These are phyloP conservation scores for Penicillium parvum DNA, from an alignment of 495 filamentous ascomycete species.

Conservation along the genomic window DNA sequence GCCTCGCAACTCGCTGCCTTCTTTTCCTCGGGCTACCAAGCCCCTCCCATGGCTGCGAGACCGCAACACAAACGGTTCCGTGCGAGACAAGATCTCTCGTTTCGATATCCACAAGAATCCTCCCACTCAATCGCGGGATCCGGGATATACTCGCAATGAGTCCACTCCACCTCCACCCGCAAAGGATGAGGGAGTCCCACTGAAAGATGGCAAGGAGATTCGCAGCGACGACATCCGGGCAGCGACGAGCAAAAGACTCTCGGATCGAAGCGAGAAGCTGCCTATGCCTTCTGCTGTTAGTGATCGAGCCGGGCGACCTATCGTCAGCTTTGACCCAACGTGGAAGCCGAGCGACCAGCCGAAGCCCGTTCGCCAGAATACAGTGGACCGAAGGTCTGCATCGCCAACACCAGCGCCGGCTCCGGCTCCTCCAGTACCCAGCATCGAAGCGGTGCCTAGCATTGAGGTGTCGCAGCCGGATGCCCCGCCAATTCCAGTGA, in stretches of 20 bases:
- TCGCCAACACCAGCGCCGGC: conserved; percentile 30
- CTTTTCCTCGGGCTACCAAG: conserved; percentile 49
- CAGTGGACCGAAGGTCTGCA: conserved; percentile 9
- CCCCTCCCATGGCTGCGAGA: conserved; percentile 36
- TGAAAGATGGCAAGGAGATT: conserved; percentile 73
- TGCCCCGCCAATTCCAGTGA: conserved; percentile 53
- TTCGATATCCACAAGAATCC: conserved; percentile 76
- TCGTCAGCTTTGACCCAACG: conserved; percentile 84
- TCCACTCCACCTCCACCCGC: conserved; percentile 29
- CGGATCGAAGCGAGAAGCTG: conserved; percentile 77
- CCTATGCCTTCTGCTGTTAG: conserved; percentile 84
- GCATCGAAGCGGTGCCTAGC: conserved; percentile 30
- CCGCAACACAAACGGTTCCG: conserved; percentile 35
- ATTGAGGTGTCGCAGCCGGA: conserved; percentile 46
- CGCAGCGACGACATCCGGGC: conserved; percentile 79
- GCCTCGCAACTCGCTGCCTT: conserved; percentile 55
- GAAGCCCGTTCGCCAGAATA: conserved; percentile 16
- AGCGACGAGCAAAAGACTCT: conserved; percentile 86
- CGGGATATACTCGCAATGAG: conserved; percentile 65
- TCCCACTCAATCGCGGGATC: conserved; percentile 68
- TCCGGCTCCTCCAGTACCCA: conserved; percentile 41
- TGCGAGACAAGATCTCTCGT: conserved; percentile 52
- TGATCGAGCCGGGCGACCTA: conserved; percentile 76
- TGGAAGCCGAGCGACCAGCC: conserved; percentile 61
- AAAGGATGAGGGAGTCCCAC: conserved; percentile 30